Evolutionary conservation across 1,284 basidiomycete species (phyloP).

Genomic region (Malassezia obtusa): DNA sequence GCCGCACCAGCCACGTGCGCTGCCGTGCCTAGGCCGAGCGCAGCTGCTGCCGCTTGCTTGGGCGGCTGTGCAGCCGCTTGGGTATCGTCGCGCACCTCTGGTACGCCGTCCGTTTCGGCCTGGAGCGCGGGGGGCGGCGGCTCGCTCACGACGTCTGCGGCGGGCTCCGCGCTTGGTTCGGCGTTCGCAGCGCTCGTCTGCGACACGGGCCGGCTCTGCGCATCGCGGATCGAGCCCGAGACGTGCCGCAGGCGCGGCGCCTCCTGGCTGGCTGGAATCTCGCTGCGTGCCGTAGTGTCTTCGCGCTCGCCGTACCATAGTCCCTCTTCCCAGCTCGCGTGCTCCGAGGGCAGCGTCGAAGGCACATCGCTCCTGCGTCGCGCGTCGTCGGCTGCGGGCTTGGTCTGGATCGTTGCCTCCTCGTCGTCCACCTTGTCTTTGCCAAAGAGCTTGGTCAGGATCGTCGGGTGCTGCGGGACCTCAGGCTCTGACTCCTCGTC

Average conservation of each 20-base stretch:
- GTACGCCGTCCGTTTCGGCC: too few species aligned
- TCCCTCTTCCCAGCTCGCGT: conserved; percentile 16
- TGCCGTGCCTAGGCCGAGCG: background rate
- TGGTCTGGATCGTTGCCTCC: background rate
- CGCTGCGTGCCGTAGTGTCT: background rate
- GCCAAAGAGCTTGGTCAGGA: background rate
- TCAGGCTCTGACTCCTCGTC: background rate
- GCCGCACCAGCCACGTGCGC: background rate
- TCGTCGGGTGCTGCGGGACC: background rate
- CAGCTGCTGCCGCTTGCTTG: background rate
- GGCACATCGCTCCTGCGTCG: background rate
- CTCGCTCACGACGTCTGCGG: background rate
- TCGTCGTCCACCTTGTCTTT: background rate
- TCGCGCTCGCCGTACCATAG: conserved; percentile 14
- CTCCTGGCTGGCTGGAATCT: background rate
- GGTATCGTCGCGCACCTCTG: too few species aligned
- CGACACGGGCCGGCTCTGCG: background rate
- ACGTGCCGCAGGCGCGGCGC: background rate
- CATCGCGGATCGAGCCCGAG: background rate
- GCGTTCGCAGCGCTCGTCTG: background rate
- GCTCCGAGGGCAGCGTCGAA: background rate
- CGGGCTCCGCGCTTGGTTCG: background rate
- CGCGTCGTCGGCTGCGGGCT: background rate
- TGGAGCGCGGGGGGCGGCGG: too few species aligned
- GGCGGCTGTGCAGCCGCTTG: too few species aligned